Percentiles rank a stretch among this genome's conserved stretches.
These are phyloP conservation scores for Zea mays DNA, from an alignment of 176 grass and related monocot genomes.

Conservation along the genomic window DNA sequence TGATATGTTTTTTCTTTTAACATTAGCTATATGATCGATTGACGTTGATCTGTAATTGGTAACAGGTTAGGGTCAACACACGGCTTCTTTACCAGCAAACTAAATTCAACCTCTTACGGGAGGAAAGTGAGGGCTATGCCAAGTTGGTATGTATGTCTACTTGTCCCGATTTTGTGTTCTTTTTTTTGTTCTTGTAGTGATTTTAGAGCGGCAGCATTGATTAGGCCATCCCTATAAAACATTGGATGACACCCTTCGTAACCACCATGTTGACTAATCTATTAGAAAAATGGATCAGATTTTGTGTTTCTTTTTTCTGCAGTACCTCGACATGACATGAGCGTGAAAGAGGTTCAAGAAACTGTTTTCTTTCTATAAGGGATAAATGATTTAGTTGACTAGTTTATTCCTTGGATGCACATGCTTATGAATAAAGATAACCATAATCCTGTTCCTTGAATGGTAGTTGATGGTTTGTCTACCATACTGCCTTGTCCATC, in stretches of 20 bases:
- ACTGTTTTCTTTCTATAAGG: not conserved
- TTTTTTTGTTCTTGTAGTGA: conserved; percentile 30
- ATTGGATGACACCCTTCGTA: conserved; percentile 5
- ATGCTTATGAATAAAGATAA: not conserved
- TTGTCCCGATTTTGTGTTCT: conserved; percentile 7
- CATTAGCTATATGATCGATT: conserved; percentile 15
- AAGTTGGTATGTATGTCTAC: conserved; percentile 72
- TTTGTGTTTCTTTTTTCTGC: not conserved
- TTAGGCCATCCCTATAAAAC: conserved; percentile 19
- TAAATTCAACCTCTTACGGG: conserved; percentile 94
- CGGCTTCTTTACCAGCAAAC: conserved; percentile 98
- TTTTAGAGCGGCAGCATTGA: conserved; percentile 7
- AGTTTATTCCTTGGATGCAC: not conserved
- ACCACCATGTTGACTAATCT: not conserved
- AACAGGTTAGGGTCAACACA: conserved; percentile 99
- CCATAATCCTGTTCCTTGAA: not conserved
- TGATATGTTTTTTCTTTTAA: conserved; percentile 2
- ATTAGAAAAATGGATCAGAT: not conserved
- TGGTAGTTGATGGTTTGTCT: not conserved
- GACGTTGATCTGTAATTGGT: conserved; percentile 24
- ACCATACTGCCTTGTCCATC: not conserved
- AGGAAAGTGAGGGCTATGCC: conserved; percentile 98
- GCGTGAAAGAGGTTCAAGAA: not conserved
- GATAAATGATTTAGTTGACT: not conserved
- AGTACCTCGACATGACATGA: not conserved